phyloP scores from a whole-genome alignment of 208 protist genomes.

The Trypanosoma cruzi region DNA sequence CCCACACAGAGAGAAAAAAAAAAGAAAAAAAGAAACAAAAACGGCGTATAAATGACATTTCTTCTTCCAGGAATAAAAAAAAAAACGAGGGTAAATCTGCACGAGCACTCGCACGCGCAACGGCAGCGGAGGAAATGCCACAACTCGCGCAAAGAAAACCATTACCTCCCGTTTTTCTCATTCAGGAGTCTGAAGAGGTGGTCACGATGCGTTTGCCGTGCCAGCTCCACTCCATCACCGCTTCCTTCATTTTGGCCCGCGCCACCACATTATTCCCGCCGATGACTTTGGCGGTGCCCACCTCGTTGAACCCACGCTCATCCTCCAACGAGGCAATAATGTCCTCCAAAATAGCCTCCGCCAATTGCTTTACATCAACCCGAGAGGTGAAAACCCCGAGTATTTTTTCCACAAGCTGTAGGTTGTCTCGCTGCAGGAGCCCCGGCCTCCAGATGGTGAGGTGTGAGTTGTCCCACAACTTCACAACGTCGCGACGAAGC shows the following conservation, averaged over 20 bases:
- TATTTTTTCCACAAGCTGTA: conserved; percentile 33
- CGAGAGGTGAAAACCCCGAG: conserved; percentile 32
- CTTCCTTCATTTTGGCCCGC: conserved; percentile 42
- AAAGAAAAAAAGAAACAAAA: not conserved
- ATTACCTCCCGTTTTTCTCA: no score
- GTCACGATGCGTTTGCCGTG: conserved; percentile 20
- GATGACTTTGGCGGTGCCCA: conserved; percentile 41
- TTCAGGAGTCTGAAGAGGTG: not conserved
- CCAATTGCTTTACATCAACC: conserved; percentile 39
- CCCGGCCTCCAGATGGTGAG: conserved; percentile 66
- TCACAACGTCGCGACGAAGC: conserved; percentile 56
- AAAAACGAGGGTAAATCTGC: not conserved
- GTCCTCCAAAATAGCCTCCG: conserved; percentile 57
- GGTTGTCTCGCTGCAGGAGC: conserved; percentile 32
- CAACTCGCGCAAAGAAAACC: no score
- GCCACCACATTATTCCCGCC: conserved; percentile 43
- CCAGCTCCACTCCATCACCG: conserved; percentile 28
- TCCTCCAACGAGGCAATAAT: conserved; percentile 37
- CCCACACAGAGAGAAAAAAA: not conserved
- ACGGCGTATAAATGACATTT: not conserved
- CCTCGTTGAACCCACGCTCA: conserved; percentile 11
- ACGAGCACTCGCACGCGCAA: not conserved
- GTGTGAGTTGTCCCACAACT: conserved; percentile 51
- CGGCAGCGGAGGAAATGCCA: no score
- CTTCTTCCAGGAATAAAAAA: not conserved